phyloP scores from a whole-genome alignment of 192 early-diverging fungal genomes.

The Jimgerdemannia flammicorona region DNA sequence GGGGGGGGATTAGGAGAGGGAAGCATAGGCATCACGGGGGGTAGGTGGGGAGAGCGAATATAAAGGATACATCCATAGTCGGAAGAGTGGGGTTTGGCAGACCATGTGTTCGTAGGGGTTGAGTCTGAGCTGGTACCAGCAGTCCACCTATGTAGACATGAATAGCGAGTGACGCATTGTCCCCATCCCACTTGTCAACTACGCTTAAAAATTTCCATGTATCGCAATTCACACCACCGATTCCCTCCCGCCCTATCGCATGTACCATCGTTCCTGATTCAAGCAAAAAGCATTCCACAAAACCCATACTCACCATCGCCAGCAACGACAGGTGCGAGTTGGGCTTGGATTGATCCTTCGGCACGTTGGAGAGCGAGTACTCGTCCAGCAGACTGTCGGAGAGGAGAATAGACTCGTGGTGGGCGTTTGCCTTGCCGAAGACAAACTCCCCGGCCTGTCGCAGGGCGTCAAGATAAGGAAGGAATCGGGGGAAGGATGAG shows the following conservation, averaged over 20 bases:
- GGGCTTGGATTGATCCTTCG: conserved; percentile 59
- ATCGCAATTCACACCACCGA: no score
- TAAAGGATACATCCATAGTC: conserved; percentile 70
- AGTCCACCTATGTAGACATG: conserved; percentile 59
- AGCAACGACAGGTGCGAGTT: conserved; percentile 95
- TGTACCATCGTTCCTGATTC: background rate
- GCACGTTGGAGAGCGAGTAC: conserved; percentile 83
- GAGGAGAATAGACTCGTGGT: conserved; percentile 66
- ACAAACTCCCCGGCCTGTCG: conserved; percentile 75
- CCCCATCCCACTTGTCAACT: no score
- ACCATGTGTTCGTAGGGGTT: conserved; percentile 94
- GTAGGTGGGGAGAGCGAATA: background rate
- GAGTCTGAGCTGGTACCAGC: conserved; percentile 81
- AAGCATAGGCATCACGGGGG: background rate
- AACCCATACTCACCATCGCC: conserved; percentile 61
- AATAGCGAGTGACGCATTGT: background rate
- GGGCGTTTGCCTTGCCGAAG: conserved; percentile 65
- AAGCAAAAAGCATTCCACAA: background rate
- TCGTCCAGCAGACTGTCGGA: conserved; percentile 81
- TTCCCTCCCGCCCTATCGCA: no score
- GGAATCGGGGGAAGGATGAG: background rate
- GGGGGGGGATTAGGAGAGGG: background rate
- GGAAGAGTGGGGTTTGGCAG: conserved; percentile 93
- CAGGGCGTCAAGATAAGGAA: background rate
- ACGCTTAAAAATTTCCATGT: no score